Percentiles rank a stretch among this genome's conserved stretches.
These are phyloP conservation scores for Phytophthora tubulina DNA, from an alignment of 352 stramenopile species.

Conservation along the genomic window DNA sequence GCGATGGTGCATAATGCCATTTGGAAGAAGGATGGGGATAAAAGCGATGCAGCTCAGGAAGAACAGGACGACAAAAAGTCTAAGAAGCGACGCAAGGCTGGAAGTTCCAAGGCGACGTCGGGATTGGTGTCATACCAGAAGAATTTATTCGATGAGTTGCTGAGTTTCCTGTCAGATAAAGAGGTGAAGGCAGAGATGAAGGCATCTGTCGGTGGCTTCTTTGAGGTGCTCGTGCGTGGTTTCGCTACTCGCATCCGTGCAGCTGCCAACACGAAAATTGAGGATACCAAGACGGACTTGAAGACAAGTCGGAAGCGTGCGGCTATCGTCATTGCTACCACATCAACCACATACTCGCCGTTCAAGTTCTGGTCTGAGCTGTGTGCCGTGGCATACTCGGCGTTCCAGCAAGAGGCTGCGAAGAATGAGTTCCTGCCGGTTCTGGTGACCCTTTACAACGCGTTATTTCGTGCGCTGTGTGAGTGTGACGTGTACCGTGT, in stretches of 20 bases:
- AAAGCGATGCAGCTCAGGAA: constrained; percentile 10
- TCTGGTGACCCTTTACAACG: constrained; percentile 60
- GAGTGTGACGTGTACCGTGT: constrained; percentile 84
- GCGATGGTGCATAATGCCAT: constrained; percentile 56
- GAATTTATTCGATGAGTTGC: constrained; percentile 81
- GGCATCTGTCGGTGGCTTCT: constrained; percentile 61
- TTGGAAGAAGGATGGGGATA: constrained; percentile 29
- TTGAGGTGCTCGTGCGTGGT: constrained; percentile 69
- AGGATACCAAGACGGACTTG: constrained; percentile 72
- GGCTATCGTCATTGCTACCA: constrained; percentile 78
- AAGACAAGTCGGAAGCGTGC: constrained; percentile 83
- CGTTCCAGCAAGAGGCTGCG: constrained; percentile 48
- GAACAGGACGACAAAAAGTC: constrained; percentile 32
- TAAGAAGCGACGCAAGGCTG: constrained; percentile 63
- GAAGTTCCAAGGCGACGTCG: constrained; percentile 26
- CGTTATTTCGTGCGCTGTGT: constrained; percentile 75
- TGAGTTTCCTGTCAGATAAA: constrained; percentile 60
- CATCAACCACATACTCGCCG: constrained; percentile 78
- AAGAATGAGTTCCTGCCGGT: constrained; percentile 43
- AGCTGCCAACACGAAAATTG: constrained; percentile 71
- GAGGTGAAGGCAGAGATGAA: constrained; percentile 46
- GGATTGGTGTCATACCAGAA: constrained; percentile 82
- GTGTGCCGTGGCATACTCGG: constrained; percentile 64
- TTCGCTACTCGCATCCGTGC: constrained; percentile 72
- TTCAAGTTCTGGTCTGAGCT: constrained; percentile 92